Base-by-base conservation (phyloP, 1,284 basidiomycete species). In the Heterobasidion irregulare region DNA sequence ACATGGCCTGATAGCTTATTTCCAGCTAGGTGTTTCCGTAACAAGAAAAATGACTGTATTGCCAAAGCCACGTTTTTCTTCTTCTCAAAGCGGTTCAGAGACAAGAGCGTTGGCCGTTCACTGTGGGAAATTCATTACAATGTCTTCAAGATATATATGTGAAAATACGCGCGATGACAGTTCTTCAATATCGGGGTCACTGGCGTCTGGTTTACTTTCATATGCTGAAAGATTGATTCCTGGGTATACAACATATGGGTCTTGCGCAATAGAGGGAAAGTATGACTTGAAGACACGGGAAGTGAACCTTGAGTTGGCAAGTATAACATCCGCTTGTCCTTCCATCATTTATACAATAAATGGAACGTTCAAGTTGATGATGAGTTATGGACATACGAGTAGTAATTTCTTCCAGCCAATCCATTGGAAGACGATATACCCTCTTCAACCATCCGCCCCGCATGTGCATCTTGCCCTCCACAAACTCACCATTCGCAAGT, bases 231-330 rank as follows among this genome's bases (percentile, higher is more conserved):
- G 71, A 63, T 94, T 93, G 57, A 98, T 94, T 1, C 93, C 94
- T 0, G 97, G 96, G 67, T 98, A 95, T 18, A 98, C 84, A 8
- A 97, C 87, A 33, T 75, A 76, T 1, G 90, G 92, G 2, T 73
- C 74, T 16, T 76, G 72, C 0, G 59, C 58, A 46, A 98, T 83
- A 0, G 84, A 83, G 1, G 80, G 77, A 65, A 98, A 94, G 54
- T 92, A 85, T 2, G 78, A 73, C 55, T 77, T 78, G 68, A 95
- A 96, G 0, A 96, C 82, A 12, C 83, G 71, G 13, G 84, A 81
- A 0, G 96, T 98, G 65, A 98, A 99, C 15, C 83, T 75, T 1
- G 96, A 98, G 68, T 99, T 99, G 45, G 91, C 92, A 8, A 98
- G 78, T 45, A 98, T 87, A 54, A 89, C 76, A 67, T 99, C 96